A percentile compares a stretch with the other conserved stretches of the same genome.
phyloP scores from a whole-genome alignment of 2,329 filamentous ascomycete genomes.

The Calonectria pseudoreteaudii region DNA sequence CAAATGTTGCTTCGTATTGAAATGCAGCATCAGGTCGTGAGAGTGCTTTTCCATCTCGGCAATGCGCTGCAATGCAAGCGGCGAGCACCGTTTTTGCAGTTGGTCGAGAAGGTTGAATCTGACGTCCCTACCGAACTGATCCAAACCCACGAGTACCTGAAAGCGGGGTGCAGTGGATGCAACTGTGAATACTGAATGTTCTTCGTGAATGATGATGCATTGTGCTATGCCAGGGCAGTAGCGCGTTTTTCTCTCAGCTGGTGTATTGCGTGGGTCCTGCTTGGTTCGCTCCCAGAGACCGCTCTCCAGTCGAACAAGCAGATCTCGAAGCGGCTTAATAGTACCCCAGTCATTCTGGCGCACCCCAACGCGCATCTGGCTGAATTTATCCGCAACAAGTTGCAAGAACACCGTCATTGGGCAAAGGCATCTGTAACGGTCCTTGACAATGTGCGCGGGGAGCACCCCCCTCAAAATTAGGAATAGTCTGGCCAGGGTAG shows the following conservation, averaged over 20 bases:
- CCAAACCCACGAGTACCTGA: neutral
- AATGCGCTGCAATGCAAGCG: neutral
- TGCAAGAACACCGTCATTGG: neutral
- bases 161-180: neutral
- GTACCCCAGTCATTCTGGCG: neutral
- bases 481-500: neutral
- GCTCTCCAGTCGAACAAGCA: neutral
- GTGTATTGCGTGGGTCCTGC: neutral
- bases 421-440: neutral
- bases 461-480: neutral
- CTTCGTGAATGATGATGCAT: neutral
- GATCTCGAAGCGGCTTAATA: neutral
- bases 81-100: neutral
- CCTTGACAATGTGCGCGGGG: neutral
- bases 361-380: neutral
- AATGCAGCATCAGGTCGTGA: neutral
- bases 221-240: neutral
- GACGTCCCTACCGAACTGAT: neutral
- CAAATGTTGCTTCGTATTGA: accelerated
- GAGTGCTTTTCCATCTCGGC: neutral
- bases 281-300: neutral
- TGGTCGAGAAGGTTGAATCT: neutral
- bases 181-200: neutral
- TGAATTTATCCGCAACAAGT: neutral
- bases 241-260: no score